Conservation (phyloP, 2,329 filamentous ascomycete species). For the Xylariaceae sp. region DNA sequence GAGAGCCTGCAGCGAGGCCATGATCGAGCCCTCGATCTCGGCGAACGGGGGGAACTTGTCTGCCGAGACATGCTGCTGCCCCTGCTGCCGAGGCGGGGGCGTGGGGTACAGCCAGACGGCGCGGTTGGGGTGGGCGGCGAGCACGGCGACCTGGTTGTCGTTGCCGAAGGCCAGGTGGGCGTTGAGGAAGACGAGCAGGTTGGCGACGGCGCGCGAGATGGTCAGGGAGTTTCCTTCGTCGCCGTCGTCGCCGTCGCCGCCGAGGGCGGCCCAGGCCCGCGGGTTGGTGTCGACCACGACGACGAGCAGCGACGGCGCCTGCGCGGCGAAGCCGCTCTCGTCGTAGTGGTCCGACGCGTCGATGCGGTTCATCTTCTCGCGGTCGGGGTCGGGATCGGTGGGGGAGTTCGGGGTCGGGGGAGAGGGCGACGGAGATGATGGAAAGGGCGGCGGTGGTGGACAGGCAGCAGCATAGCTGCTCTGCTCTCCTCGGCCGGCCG, state of each 20-base stretch:
- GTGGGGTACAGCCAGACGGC: slow-evolving; percentile 85
- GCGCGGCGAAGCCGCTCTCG: slow-evolving; percentile 40
- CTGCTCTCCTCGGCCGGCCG: no score
- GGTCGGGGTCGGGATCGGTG: no score
- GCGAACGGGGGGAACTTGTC: slow-evolving; percentile 95
- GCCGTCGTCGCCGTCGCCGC: no score
- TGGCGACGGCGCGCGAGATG: slow-evolving; percentile 74
- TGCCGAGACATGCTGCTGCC: slow-evolving; percentile 35
- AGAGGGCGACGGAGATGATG: no score
- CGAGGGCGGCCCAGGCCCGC: slow-evolving; percentile 78
- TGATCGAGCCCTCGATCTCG: slow-evolving; percentile 73
- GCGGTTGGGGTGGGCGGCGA: slow-evolving; percentile 81
- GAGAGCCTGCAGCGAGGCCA: slow-evolving; percentile 65
- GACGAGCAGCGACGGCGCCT: slow-evolving; percentile 73
- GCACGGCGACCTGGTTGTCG: slow-evolving; percentile 83
- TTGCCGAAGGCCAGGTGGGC: slow-evolving; percentile 92
- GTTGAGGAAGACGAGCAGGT: slow-evolving; percentile 93
- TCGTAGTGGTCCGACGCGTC: slow-evolving; percentile 56
- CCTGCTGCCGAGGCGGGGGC: slow-evolving; percentile 16
- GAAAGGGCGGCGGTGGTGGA: no score
- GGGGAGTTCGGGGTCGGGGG: no score
- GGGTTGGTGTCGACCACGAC: slow-evolving; percentile 96
- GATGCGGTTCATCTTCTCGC: slow-evolving; percentile 42
- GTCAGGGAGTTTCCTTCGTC: slow-evolving; percentile 67
- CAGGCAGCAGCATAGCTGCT: no score